Conservation (phyloP, 495 filamentous ascomycete genomes). For the Talaromyces adpressus region DNA sequence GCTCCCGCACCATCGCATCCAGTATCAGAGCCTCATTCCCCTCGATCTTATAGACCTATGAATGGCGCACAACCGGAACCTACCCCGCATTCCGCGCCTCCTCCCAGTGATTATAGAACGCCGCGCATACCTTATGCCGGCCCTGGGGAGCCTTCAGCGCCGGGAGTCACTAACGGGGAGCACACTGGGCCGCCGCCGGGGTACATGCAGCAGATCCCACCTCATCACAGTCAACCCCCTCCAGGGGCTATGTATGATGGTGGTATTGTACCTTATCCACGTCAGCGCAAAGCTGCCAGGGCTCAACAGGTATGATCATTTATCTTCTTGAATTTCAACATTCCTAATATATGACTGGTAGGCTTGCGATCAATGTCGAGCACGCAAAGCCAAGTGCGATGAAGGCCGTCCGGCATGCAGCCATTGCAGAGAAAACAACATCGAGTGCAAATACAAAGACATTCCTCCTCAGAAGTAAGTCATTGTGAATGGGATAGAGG, state of each 20-base stretch:
- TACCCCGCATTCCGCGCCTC: constrained; percentile 24
- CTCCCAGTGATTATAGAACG: constrained; percentile 28
- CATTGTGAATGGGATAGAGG: background rate
- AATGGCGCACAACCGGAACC: constrained; percentile 31
- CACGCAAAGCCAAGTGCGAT: constrained; percentile 58
- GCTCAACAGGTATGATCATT: constrained; percentile 32
- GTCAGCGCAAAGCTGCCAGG: constrained; percentile 35
- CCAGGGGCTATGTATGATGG: constrained; percentile 24
- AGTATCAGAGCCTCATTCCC: constrained; percentile 18
- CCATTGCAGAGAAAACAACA: constrained; percentile 50
- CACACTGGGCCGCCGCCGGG: constrained; percentile 15
- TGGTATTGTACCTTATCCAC: constrained; percentile 28
- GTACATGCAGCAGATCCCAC: constrained; percentile 11
- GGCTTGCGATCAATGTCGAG: constrained; percentile 56
- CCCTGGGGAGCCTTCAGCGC: constrained; percentile 20
- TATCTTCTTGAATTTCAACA: background rate
- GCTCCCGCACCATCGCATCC: constrained; percentile 20
- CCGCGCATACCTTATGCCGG: constrained; percentile 25
- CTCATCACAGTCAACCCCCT: constrained; percentile 19
- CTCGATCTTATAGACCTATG: constrained; percentile 27
- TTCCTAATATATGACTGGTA: constrained; percentile 13
- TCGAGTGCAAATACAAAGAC: constrained; percentile 52
- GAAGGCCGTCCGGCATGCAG: constrained; percentile 53
- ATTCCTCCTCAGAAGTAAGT: constrained; percentile 53
- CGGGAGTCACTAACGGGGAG: constrained; percentile 17